Conservation (phyloP, 805 yeast genomes). For the Osmozyma mogii region DNA sequence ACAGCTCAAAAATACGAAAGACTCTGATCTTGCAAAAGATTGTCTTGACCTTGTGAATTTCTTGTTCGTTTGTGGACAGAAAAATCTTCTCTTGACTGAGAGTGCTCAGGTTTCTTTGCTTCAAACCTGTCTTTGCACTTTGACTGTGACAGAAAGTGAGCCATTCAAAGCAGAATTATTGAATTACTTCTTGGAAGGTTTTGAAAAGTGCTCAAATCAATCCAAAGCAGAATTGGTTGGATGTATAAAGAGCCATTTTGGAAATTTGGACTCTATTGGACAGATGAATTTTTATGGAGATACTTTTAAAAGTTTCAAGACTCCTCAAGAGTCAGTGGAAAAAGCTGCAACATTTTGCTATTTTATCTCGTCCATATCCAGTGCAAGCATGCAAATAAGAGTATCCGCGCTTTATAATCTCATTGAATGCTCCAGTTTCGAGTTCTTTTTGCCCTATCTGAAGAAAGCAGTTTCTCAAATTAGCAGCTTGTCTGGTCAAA, state of each 20-base stretch:
- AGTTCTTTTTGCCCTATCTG: constrained; percentile 23
- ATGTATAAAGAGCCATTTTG: constrained; percentile 8
- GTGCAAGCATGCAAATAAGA: constrained; percentile 21
- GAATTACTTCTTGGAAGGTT: constrained; percentile 13
- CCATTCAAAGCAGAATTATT: constrained; percentile 11
- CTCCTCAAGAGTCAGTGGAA: constrained; percentile 34
- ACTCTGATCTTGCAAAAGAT: constrained; percentile 28
- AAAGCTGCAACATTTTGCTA: constrained; percentile 28
- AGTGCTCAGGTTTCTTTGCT: constrained; percentile 19
- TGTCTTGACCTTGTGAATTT: constrained; percentile 42
- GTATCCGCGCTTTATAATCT: constrained; percentile 32
- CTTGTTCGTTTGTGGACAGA: constrained; percentile 33
- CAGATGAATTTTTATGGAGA: constrained; percentile 23
- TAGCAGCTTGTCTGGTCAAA: background rate
- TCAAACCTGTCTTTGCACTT: constrained; percentile 8
- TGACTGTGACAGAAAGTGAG: constrained; percentile 17
- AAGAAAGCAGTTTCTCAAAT: constrained; percentile 13
- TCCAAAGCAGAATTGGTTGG: constrained; percentile 14
- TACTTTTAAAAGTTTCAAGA: constrained; percentile 19
- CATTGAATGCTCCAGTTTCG: constrained; percentile 30
- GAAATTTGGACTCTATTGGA: constrained; percentile 1
- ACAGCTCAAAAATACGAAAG: constrained; percentile 17
- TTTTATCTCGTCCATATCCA: constrained; percentile 26
- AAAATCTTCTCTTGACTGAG: constrained; percentile 33
- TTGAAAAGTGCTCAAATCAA: constrained; percentile 11